Percentiles rank a stretch among this genome's conserved stretches.
Conservation (phyloP, 2,329 filamentous ascomycete genomes). For the Blastomyces silverae region DNA sequence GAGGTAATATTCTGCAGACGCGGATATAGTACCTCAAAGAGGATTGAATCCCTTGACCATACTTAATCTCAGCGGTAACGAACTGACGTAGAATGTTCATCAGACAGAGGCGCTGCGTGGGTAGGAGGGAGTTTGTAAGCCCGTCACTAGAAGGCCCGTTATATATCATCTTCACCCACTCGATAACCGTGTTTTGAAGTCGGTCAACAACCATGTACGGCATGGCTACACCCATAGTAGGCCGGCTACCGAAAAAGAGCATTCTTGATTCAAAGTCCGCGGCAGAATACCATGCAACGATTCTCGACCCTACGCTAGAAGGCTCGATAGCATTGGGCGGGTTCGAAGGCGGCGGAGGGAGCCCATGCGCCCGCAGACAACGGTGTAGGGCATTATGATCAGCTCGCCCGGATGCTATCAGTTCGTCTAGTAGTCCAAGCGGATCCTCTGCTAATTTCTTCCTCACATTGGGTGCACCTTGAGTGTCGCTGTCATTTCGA, state of each 20-base stretch:
- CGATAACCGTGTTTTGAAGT: constrained; percentile 30
- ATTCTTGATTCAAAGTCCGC: constrained; percentile 30
- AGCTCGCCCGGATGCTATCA: constrained; percentile 35
- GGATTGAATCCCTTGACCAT: constrained; percentile 30
- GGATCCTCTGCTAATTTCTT: constrained; percentile 27
- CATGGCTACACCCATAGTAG: constrained; percentile 26
- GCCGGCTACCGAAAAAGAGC: constrained; percentile 29
- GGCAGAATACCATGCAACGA: constrained; percentile 39
- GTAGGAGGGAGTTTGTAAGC: constrained; percentile 11
- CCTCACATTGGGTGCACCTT: constrained; percentile 1
- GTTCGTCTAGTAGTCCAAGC: constrained; percentile 34
- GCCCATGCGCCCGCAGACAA: constrained; percentile 33
- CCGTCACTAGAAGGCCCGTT: constrained; percentile 24
- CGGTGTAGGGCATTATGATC: constrained; percentile 24
- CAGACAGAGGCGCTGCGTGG: not conserved
- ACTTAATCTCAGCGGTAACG: constrained; percentile 30
- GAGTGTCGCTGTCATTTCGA: not conserved
- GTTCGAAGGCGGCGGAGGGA: constrained; percentile 20
- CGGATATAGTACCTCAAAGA: constrained; percentile 30
- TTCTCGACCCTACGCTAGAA: constrained; percentile 31
- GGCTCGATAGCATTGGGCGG: constrained; percentile 30
- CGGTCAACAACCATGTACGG: constrained; percentile 39
- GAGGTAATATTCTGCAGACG: constrained; percentile 19
- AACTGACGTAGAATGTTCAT: constrained; percentile 28
- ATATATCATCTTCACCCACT: constrained; percentile 34